Percentiles rank a stretch among this genome's conserved stretches.
These are phyloP conservation scores for Oehlia diaphana DNA, from an alignment of 192 early-diverging fungal genomes.

Conservation along the genomic window DNA sequence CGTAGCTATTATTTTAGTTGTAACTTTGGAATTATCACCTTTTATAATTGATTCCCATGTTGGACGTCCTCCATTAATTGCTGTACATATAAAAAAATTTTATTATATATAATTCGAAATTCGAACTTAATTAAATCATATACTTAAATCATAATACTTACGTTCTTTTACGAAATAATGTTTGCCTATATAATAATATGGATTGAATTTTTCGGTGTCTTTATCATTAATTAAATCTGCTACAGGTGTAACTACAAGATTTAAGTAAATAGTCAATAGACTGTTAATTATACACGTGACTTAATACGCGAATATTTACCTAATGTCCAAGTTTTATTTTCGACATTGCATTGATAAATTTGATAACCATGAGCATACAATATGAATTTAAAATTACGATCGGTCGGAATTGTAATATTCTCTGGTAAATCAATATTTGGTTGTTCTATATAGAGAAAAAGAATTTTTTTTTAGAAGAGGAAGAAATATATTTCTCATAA, in stretches of 20 bases:
- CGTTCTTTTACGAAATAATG: background rate
- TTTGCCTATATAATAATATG: background rate
- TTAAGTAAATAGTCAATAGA: too few species aligned
- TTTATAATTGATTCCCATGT: background rate
- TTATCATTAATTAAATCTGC: background rate
- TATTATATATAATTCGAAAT: too few species aligned
- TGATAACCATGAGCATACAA: background rate
- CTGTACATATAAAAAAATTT: too few species aligned
- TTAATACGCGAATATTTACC: background rate
- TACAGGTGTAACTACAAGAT: background rate
- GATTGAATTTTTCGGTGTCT: background rate
- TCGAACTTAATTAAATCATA: background rate
- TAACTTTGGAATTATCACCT: background rate
- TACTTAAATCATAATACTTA: background rate
- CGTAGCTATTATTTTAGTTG: background rate
- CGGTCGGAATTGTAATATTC: background rate
- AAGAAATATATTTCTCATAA: background rate
- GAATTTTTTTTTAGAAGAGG: too few species aligned
- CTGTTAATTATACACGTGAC: background rate
- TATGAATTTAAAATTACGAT: background rate
- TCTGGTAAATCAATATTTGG: background rate
- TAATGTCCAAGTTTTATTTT: constrained; percentile 1
- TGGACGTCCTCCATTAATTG: background rate
- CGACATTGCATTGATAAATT: background rate
- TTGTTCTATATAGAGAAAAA: background rate